Base-by-base conservation (phyloP, 164 flowering plant genomes). In the Stephania cephalantha region DNA sequence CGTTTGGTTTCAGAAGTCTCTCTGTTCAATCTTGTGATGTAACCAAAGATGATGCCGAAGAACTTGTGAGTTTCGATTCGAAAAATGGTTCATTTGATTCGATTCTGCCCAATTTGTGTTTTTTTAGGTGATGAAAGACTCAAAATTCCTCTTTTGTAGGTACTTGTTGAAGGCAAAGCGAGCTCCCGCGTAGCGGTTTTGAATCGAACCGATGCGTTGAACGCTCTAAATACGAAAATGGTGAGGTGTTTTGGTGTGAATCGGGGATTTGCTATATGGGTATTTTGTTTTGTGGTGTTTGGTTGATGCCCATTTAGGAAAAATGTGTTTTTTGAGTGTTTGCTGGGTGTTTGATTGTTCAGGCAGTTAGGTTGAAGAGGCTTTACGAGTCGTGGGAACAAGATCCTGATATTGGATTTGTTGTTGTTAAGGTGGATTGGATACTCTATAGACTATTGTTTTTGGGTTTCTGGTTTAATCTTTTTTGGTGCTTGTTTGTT, bases 341-440 rank as follows among this genome's bases (percentile, higher is more conserved):
- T 72, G 25, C 25, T 31, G 31, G 5, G 46, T 69, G 29, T 74
- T 48, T n/a, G 31, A 0, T 70, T 70, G 4, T 70, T 48, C 30
- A 94, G 99, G 88, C 76, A 2, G 88, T 78, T 77, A 81, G 95
- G 78, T 84, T 93, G 74, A 88, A 83, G 77, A 90, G 87, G 65
- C 80, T 92, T 42, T 92, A 92, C 74, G 91, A 87, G 77, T 90
- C 97, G 46, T 94, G 98, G 98, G 97, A 94, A 81, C 97, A 90
- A 20, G 88, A 92, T 79, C 79, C 90, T 5, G 88, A 87, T 81
- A 83, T 92, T 77, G 95, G 94, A 45, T 94, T 94, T 80, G 88
- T 92, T 68, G 70, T 87, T 70, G 84, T 91, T 88, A 94, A 91
- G 97, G 78, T 76, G 61, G 66, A 94, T 35, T 35, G 42, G 42